Base-by-base conservation (phyloP, 495 filamentous ascomycete genomes). In the Talaromyces thailandensis region DNA sequence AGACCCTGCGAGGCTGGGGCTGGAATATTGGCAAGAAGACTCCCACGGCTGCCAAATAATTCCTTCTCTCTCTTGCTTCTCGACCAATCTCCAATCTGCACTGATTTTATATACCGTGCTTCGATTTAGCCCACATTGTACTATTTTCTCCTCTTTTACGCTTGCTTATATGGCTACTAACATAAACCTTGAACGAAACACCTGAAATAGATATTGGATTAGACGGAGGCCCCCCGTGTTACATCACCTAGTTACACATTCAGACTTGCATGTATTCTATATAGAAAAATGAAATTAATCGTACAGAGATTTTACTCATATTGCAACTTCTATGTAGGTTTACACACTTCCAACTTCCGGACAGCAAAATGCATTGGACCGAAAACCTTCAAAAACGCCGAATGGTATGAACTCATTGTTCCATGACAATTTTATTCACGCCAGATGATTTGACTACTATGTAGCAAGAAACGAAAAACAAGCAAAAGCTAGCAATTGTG, bases 1-100 rank as follows among this genome's bases (percentile, higher is more conserved):
- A 91, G 74, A 81, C 84, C 16, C 78, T 98, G 4, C 76, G 94
- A 60, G 79, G 84, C 5, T 96, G 93, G 92, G 94, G 94, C 3
- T 90, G 83, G 82, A 75, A 89, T 68, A 86, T 90, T 71, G 85
- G 87, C 4, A 86, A 81, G 72, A 79, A 81, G 63, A 85, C 75
- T 61, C 79, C 81, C 1, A 84, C 82, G 70, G 79, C 68, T 31
- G 32, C 23, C 6, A 56, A 62, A 31, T 53, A 62, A 6, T 11
- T 60, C 12, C 23, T 45, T n/a, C 24, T 23, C 29, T 35, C 56
- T 35, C 56, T 37, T 8, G n/a, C 43, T 48, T 23, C 1, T 9
- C 9, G 43, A 48, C 43, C 43, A 48, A 48, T 48, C 43, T 48
- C 43, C 43, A 48, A 21, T 21, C 43, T 48, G 18, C 43, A 18